phyloP scores from a whole-genome alignment of 2,329 filamentous ascomycete species.

The Dactylonectria estremocensis region DNA sequence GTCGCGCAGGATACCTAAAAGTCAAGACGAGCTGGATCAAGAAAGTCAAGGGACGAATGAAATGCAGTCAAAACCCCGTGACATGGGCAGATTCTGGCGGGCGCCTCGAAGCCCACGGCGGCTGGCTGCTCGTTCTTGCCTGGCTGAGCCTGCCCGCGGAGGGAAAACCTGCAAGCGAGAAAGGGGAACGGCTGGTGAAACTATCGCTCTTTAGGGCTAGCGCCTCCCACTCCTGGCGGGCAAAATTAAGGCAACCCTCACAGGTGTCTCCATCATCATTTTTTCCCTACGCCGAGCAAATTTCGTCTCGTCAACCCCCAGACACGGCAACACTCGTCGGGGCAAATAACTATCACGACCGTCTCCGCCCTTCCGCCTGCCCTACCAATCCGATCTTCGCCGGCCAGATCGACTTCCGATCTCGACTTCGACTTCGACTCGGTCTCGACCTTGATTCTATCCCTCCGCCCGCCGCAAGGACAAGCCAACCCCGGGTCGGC shows the following conservation, averaged over 20 bases:
- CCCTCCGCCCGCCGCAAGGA: constrained; percentile 38
- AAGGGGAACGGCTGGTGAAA: constrained; percentile 34
- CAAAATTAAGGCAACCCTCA: constrained; percentile 64
- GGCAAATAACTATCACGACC: constrained; percentile 50
- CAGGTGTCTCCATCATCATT: constrained; percentile 54
- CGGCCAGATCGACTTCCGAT: constrained; percentile 14
- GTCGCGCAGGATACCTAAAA: constrained; percentile 18
- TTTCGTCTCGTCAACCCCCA: constrained; percentile 61
- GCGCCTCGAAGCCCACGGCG: not conserved
- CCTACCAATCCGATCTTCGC: constrained; percentile 28
- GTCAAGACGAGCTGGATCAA: constrained; percentile 10
- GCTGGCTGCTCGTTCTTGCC: constrained; percentile 7
- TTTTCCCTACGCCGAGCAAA: constrained; percentile 60
- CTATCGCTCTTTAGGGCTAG: constrained; percentile 53
- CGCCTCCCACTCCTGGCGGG: constrained; percentile 58
- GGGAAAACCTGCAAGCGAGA: constrained; percentile 44
- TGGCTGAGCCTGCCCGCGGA: constrained; percentile 11
- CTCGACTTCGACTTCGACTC: constrained; percentile 29
- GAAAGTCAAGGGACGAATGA: constrained; percentile 19
- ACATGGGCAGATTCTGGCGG: constrained; percentile 3
- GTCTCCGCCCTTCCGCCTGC: constrained; percentile 36
- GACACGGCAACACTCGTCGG: constrained; percentile 59
- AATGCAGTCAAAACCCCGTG: constrained; percentile 28
- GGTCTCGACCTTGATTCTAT: constrained; percentile 4
- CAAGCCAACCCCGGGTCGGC: constrained; percentile 48